Conservation (phyloP, 78 protist genomes). For the Emiliania huxleyi region DNA sequence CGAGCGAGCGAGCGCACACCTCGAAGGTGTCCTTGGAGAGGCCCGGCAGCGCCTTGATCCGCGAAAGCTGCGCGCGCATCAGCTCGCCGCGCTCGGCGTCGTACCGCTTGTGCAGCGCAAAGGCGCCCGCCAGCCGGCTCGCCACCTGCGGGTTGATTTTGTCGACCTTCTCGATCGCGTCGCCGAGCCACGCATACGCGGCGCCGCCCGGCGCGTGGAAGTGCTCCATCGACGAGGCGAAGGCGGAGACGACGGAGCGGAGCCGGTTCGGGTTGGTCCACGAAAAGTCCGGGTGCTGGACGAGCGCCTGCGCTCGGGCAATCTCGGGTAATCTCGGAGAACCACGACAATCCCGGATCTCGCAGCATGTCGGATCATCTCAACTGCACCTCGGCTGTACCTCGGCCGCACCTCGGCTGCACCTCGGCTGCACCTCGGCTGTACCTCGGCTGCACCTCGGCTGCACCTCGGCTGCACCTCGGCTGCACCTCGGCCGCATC, state of each 20-base stretch:
- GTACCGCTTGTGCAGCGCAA: not conserved
- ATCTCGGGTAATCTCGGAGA: too few relatives aligned
- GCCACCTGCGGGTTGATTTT: conserved; percentile 39
- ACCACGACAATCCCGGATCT: too few relatives aligned
- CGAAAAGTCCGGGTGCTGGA: not conserved
- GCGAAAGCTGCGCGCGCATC: conserved; percentile 28
- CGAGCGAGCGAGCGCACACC: not conserved
- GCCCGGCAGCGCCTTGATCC: not conserved
- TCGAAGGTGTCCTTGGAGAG: conserved; percentile 25
- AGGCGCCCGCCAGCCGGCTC: not conserved
- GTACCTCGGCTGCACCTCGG: too few relatives aligned
- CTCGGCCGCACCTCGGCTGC: too few relatives aligned
- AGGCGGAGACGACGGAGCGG: conserved; percentile 9
- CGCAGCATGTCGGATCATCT: too few relatives aligned
- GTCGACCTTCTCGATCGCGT: not conserved
- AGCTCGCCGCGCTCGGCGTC: not conserved
- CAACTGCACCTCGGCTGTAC: too few relatives aligned
- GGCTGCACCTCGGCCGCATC: too few relatives aligned
- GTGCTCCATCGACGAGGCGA: not conserved
- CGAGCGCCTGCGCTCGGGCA: not conserved
- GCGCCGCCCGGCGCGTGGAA: conserved; percentile 28
- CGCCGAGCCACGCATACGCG: conserved; percentile 18
- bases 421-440: too few relatives aligned
- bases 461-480: too few relatives aligned
- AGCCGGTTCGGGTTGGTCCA: conserved; percentile 42